Percentiles rank a stretch among this genome's conserved stretches.
These are phyloP conservation scores for Aspergillus latus DNA, from an alignment of 2,329 filamentous ascomycete genomes.

Conservation along the genomic window DNA sequence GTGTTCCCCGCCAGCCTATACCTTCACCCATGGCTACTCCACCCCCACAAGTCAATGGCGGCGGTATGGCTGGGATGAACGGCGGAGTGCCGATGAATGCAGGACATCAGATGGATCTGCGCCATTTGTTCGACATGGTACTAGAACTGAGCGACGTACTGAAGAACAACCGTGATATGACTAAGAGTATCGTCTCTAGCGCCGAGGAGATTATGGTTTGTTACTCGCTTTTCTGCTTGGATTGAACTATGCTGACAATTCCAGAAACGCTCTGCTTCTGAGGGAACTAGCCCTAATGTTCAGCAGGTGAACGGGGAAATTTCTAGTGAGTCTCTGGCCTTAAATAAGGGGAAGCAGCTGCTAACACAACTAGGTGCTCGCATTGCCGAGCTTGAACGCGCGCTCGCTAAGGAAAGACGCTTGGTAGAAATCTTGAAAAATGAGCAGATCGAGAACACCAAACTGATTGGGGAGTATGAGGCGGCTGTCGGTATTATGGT, in stretches of 20 bases:
- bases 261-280: slow-evolving; percentile 45
- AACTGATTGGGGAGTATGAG: slow-evolving; percentile 51
- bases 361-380: slow-evolving; percentile 38
- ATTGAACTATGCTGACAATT: slow-evolving; percentile 6
- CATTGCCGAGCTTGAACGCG: slow-evolving; percentile 51
- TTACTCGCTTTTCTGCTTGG: not conserved
- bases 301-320: slow-evolving; percentile 49
- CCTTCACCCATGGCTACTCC: slow-evolving; percentile 34
- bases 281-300: slow-evolving; percentile 40
- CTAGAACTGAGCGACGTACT: slow-evolving; percentile 51
- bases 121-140: slow-evolving; percentile 52
- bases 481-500: slow-evolving; percentile 48
- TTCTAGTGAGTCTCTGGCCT: slow-evolving; percentile 31
- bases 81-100: slow-evolving; percentile 46
- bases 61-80: slow-evolving; percentile 40
- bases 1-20: slow-evolving; percentile 36
- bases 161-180: slow-evolving; percentile 51
- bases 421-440: slow-evolving; percentile 44
- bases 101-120: slow-evolving; percentile 53
- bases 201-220: slow-evolving; percentile 52
- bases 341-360: not conserved
- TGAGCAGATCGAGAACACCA: slow-evolving; percentile 50
- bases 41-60: slow-evolving; percentile 36
- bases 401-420: slow-evolving; percentile 47
- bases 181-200: slow-evolving; percentile 49